Base-by-base conservation (phyloP, 805 yeast species). In the Teunomyces aglyptinius region DNA sequence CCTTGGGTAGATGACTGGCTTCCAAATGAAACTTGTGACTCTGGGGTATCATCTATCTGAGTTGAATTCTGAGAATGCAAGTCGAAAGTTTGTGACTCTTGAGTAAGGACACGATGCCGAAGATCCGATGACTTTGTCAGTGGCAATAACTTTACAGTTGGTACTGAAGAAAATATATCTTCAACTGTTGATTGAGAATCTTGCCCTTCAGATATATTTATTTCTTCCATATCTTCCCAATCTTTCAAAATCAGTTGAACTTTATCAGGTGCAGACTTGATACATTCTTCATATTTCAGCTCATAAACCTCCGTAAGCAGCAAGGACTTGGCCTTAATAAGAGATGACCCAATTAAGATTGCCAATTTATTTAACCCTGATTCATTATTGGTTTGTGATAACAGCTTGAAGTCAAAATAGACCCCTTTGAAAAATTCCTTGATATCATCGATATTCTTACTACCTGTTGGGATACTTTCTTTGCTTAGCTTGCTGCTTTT, bases 401-500 rank as follows among this genome's bases (percentile, higher is more conserved):
- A 20, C 28, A 22, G 39, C 4, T 36, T 13, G 12, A n/a, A 4
- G 3, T 22, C 39, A 36, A 36, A 20, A 22, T 36, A 36, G 13
- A 36, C 28, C 20, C 10, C 15, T 22, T n/a, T 36, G 11, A 36
- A 36, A 22, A 36, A 36, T 7, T 36, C 27, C 18, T 20, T 36
- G 12, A 54, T 33, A 29, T 48, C 45, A 34, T 44, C 48, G 6
- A 50, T 43, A 28, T 43, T 35, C 35, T 41, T 48, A 22, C 32
- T 42, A 31, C 40, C 45, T 19, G 40, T 33, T 20, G 31, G 35
- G 6, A 28, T 36, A 10, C 4, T 40, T 50, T 20, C 47, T 51
- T 26, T 50, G 34, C 22, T 51, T 58, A 6, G 41, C 66, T 44
- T 49, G 46, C 11, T 47, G 50, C 8, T 57, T 63, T 36, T 45